Evolutionary conservation across 768 basidiomycete genomes (phyloP).

Genomic region (Rhodotorula paludigena): DNA sequence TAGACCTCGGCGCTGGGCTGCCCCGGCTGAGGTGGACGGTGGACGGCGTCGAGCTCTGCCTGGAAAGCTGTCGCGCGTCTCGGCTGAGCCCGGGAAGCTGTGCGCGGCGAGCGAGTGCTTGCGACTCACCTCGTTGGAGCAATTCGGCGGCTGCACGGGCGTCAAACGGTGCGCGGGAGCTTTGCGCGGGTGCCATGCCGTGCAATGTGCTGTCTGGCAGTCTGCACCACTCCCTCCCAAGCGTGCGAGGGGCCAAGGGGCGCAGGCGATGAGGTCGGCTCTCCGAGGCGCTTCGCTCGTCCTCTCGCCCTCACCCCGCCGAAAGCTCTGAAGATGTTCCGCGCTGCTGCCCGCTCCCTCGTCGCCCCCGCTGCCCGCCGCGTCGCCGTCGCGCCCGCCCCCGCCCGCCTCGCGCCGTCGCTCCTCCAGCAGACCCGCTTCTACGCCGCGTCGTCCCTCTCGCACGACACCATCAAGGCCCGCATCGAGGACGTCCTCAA

Average conservation of each 20-base stretch:
- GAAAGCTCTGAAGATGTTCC: constrained; percentile 13
- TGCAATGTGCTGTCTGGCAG: too few species aligned
- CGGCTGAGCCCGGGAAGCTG: neutral
- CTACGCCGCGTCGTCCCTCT: constrained; percentile 49
- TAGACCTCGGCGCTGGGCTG: constrained; percentile 12
- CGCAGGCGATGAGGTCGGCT: neutral
- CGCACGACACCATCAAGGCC: constrained; percentile 62
- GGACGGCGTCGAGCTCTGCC: constrained; percentile 17
- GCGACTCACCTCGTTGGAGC: constrained; percentile 11
- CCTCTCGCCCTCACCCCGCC: neutral
- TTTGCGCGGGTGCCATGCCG: too few species aligned
- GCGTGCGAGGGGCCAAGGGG: too few species aligned
- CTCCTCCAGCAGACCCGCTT: constrained; percentile 24
- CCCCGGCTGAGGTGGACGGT: neutral
- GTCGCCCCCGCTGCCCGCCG: constrained; percentile 21
- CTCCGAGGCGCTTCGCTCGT: neutral
- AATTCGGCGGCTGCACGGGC: neutral
- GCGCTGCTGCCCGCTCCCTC: constrained; percentile 30
- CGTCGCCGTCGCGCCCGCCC: constrained; percentile 7
- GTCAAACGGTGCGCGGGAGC: neutral
- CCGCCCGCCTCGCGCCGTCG: constrained; percentile 7
- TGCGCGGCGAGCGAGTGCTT: too few species aligned
- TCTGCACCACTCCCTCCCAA: too few species aligned
- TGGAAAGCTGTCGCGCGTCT: constrained; percentile 9
- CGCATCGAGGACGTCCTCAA: constrained; percentile 78